Base-by-base conservation (phyloP, 2,329 filamentous ascomycete species). In the Verticillium tricorpus region DNA sequence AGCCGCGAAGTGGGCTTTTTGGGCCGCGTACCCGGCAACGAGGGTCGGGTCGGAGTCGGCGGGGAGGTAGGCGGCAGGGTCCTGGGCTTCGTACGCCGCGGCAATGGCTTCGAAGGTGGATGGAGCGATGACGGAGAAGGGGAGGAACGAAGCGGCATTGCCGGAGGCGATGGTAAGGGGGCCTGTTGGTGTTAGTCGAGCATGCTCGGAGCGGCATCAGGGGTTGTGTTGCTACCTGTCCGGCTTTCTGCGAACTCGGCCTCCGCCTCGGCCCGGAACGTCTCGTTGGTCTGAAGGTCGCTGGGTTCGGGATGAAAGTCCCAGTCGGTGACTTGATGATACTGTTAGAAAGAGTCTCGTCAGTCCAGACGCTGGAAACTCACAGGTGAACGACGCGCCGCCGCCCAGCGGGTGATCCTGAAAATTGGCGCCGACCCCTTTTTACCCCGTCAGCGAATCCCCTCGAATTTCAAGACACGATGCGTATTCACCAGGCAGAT, bases 401-500 rank as follows among this genome's bases (percentile, higher is more conserved):
- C 64, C 39, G n/a, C 62, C 50, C 0, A 68, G 66, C 5, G 72
- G 70, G 54, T 78, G 76, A 58, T 78, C 75, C 59, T 77, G 74
- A 35, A 77, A 73, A 63, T 77, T 77, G 31, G 57, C 58, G 5
- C 65, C 64, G 6, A 69, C 67, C 12, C 61, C 59, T 61, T 50
- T 12, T 12, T 3, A 12, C n/a, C 17, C n/a, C 19, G 19, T 50
- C 45, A 50, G 45, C 9, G n/a, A 25, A 4, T 11, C 8, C 7
- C 2, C 19, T 50, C 40, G 1, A 4, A n/a, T 3, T n/a, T 45
- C 14, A 8, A 17, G 3, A n/a, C 19, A 9, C 56, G 17, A 64
- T 58, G 65, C 7, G 7, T 14, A 66, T 34, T 75, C 77, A 40
- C 85, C 87, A 0, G 85, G 86, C 1, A 86, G 76, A 65, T 89